phyloP scores from a whole-genome alignment of 805 yeast genomes.

The Yamadazyma sp. region DNA sequence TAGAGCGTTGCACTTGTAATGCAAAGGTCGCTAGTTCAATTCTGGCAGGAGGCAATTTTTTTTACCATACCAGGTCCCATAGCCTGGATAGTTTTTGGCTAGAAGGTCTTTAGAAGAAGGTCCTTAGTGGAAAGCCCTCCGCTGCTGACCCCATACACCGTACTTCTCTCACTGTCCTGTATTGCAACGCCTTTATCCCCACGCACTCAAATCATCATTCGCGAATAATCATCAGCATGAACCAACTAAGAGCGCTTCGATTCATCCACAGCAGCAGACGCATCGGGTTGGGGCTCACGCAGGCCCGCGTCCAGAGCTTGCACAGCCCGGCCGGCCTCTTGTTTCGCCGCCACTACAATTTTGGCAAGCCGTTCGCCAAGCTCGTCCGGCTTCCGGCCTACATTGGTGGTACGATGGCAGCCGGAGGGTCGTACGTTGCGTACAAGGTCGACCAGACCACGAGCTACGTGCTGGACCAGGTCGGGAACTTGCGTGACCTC shows the following conservation, averaged over 20 bases:
- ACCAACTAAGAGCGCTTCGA: constrained; percentile 5
- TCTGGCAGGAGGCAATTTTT: constrained; percentile 73
- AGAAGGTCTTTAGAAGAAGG: too few species aligned
- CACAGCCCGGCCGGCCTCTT: constrained; percentile 6
- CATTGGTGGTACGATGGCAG: constrained; percentile 88
- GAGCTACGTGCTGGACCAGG: constrained; percentile 62
- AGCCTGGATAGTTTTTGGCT: too few species aligned
- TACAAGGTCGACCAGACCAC: constrained; percentile 91
- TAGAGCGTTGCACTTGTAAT: constrained; percentile 99
- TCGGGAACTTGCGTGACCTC: constrained; percentile 61
- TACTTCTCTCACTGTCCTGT: not conserved
- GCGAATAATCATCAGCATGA: constrained; percentile 6
- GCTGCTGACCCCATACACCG: too few species aligned
- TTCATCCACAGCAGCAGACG: constrained; percentile 3
- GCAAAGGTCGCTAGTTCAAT: constrained; percentile 96
- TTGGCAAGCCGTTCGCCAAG: constrained; percentile 50
- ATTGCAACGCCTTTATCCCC: too few species aligned
- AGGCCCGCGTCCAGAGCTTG: not conserved
- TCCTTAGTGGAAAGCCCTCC: too few species aligned
- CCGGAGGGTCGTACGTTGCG: constrained; percentile 90
- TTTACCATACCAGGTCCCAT: constrained; percentile 4
- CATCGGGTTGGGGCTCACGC: constrained; percentile 2
- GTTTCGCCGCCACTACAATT: constrained; percentile 32
- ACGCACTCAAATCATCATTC: too few species aligned
- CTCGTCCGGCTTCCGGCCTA: constrained; percentile 70